A percentile compares a stretch with the other conserved stretches of the same genome.
phyloP scores from a whole-genome alignment of 192 early-diverging fungal species.

The Coemansia sp. region DNA sequence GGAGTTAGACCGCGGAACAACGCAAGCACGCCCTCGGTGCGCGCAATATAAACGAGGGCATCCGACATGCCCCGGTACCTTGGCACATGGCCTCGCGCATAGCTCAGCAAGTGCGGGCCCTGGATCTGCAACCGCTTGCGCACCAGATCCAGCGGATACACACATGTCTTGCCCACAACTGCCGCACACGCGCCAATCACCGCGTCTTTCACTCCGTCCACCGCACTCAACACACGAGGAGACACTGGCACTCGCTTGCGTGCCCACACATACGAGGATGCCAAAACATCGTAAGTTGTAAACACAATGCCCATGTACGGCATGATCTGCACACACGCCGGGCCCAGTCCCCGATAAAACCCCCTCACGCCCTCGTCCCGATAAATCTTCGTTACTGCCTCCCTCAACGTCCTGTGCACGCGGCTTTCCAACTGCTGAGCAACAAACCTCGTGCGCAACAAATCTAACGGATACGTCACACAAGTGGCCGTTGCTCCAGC shows the following conservation, averaged over 20 bases:
- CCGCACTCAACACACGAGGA: not conserved
- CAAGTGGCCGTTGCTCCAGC: conserved; percentile 79
- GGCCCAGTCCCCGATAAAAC: conserved; percentile 82
- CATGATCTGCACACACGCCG: conserved; percentile 83
- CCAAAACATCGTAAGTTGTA: conserved; percentile 68
- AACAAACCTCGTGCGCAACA: conserved; percentile 91
- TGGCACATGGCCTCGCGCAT: conserved; percentile 66
- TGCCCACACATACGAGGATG: conserved; percentile 42
- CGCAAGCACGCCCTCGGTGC: conserved; percentile 74
- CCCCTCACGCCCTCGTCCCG: conserved; percentile 74
- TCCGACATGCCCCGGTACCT: conserved; percentile 60
- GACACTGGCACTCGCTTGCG: conserved; percentile 7
- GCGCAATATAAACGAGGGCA: conserved; percentile 66
- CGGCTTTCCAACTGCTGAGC: conserved; percentile 67
- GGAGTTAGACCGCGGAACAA: conserved; percentile 89
- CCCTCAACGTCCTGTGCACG: conserved; percentile 66
- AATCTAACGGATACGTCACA: conserved; percentile 92
- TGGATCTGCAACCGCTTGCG: conserved; percentile 79
- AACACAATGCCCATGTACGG: conserved; percentile 97
- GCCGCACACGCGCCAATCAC: conserved; percentile 79
- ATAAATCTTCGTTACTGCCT: conserved; percentile 67
- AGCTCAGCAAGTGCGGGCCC: conserved; percentile 65
- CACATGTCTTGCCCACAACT: conserved; percentile 74
- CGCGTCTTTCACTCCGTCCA: conserved; percentile 59
- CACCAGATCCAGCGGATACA: conserved; percentile 91